A percentile compares a stretch with the other conserved stretches of the same genome.
Evolutionary conservation across 2,329 filamentous ascomycete species (phyloP).

Genomic region (Fusarium longipes): DNA sequence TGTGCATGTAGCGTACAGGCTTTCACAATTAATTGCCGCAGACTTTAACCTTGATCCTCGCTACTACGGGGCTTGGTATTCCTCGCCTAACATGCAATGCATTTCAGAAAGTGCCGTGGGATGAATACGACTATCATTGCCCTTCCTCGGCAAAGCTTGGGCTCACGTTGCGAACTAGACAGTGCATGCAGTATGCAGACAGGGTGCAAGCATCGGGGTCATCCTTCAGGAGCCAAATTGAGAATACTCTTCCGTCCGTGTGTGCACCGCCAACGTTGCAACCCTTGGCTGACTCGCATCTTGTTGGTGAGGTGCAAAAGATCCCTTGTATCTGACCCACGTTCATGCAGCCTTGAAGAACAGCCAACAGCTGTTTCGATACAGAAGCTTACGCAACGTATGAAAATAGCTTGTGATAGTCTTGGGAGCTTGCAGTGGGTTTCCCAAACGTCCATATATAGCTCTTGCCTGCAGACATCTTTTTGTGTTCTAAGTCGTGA

Average conservation of each 20-base stretch:
- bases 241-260: conserved; percentile 7
- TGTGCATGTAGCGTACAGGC: background rate
- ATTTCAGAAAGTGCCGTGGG: background rate
- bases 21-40: conserved; percentile 12
- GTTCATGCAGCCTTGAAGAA: background rate
- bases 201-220: background rate
- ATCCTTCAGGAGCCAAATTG: conserved; percentile 11
- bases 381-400: conserved; percentile 14
- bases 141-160: background rate
- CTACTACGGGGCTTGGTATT: background rate
- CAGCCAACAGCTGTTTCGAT: conserved; percentile 19
- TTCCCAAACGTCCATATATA: conserved; percentile 6
- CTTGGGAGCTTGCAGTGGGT: background rate
- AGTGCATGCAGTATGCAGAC: background rate
- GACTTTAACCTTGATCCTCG: background rate
- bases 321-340: conserved; percentile 6
- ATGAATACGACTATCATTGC: background rate
- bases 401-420: background rate
- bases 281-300: conserved; percentile 20
- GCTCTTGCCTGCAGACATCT: background rate
- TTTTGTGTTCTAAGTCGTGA: background rate
- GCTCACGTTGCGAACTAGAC: background rate
- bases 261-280: conserved; percentile 13
- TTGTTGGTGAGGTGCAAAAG: conserved; percentile 7
- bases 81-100: background rate